phyloP scores from a whole-genome alignment of 768 basidiomycete species.

The Russula sp. region DNA sequence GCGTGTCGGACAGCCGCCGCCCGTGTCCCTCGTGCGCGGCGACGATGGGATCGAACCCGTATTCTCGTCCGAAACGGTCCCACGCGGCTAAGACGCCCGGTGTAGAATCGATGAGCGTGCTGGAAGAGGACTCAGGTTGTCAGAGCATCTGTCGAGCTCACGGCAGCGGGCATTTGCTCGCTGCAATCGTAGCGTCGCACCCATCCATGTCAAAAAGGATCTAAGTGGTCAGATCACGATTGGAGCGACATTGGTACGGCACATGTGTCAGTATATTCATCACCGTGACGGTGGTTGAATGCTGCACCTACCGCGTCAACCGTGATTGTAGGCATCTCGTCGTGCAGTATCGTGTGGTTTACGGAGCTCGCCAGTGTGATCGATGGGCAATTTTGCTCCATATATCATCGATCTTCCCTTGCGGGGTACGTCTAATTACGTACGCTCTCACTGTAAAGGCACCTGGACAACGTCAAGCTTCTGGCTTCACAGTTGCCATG shows the following conservation, averaged over 20 bases:
- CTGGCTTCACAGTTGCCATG: too few species aligned
- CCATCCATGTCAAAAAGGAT: constrained; percentile 69
- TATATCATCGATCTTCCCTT: too few species aligned
- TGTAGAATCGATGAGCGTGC: constrained; percentile 76
- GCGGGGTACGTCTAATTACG: too few species aligned
- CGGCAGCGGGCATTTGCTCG: too few species aligned
- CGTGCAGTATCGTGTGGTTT: background rate
- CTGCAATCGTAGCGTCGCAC: constrained; percentile 32
- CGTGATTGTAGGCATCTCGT: constrained; percentile 34
- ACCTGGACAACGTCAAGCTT: too few species aligned
- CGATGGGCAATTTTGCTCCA: background rate
- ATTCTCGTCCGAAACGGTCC: constrained; percentile 61
- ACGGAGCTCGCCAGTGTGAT: too few species aligned
- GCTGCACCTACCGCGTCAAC: constrained; percentile 47
- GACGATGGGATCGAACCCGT: constrained; percentile 42
- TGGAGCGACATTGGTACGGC: background rate
- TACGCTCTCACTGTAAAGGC: too few species aligned
- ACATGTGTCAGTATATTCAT: background rate
- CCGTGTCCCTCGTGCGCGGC: constrained; percentile 67
- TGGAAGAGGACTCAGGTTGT: constrained; percentile 27
- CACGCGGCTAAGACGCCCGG: constrained; percentile 78
- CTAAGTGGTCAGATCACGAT: constrained; percentile 30
- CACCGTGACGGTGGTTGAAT: background rate
- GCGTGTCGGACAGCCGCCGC: constrained; percentile 66
- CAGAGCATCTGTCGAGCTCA: background rate